Base-by-base conservation (phyloP, 2,329 filamentous ascomycete genomes). In the Sporothrix brunneoviolacea region DNA sequence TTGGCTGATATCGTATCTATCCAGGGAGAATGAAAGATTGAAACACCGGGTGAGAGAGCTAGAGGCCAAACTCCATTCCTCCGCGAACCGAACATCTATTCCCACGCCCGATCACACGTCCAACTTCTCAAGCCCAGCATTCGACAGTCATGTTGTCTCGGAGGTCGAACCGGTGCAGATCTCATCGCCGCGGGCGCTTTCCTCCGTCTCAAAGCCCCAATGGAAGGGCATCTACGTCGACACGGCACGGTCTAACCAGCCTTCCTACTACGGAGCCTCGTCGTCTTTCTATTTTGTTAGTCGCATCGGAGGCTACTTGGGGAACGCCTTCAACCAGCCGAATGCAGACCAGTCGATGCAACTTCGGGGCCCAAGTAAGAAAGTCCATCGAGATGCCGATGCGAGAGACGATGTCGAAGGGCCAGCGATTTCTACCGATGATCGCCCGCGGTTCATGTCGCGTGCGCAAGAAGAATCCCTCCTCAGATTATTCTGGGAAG, bases 241-340 rank as follows among this genome's bases (percentile, higher is more conserved):
- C 21, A 66, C 64, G 2, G 62, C 67, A 1, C 60, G 64, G 2
- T 64, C 64, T 2, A 63, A 61, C 21, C 63, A 67, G 46, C 58
- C 59, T 15, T 65, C 67, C n/a, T 73, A 67, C 58, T 74, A 70
- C 55, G 72, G 72, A 2, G 64, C 70, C 0, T 64, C 70, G 2
- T 75, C 72, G 6, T 58, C 64, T 8, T 69, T 68, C 55, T 74
- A 70, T 60, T 74, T 73, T 56, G 67, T 73, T 49, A 61, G 62
- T 22, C 66, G 70, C 32, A 65, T 75, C 49, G 67, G 61, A 19
- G 54, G 54, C 12, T 72, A 65, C 54, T 57, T 75, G 12, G 59
- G 57, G 30, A 57, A 56, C 6, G 56, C 59, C 1, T 52, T 70
- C 1, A 60, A 68, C 12, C 62, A 68, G 40, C 57, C 61, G 3